Evolutionary conservation across 1,139 yeast genomes (phyloP), one percentile per base, ranked within the genome.

Genomic region (Protomyces macrosporus): DNA sequence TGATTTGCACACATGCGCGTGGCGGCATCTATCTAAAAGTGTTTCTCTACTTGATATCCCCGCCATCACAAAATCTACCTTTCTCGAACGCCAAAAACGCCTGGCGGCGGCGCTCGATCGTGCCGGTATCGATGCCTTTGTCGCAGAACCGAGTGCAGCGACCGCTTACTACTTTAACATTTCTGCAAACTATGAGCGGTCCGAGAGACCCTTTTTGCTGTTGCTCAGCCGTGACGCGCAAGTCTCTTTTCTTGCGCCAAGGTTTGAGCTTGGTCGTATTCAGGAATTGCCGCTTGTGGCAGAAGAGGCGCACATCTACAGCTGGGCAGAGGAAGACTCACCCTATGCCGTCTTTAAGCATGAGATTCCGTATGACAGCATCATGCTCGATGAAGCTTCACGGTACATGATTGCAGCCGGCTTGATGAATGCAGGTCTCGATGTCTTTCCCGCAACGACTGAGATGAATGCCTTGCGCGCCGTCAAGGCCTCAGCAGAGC

Each of bases 341-440:
- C 65, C 65, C 6, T 62, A 52, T 37, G 42, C 23, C 32, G 58
- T 58, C 9, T 45, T 62, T n/a, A 36, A 23, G 7, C 32, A 52
- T 37, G 42, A 34, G 10, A 33, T 37, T 12, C 37, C 37, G 12
- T 23, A 42, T 9, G 16, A 23, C 7, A 51, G 42, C 12, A 42
- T 62, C 45, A 57, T 57, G 62, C 55, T 62, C 3, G 65, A 62
- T 42, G 62, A 58, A 10, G 45, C 42, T 5, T 50, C 53, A 12
- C 53, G 65, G 14, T 51, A 56, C 54, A 54, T 62, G 51, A 52
- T 62, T 16, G 54, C 63, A n/a, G 50, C 48, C 6, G 65, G 65
- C 4, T 35, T 62, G 34, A 34, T 39, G 37, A n/a, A 42, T 33
- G 45, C 16, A 1, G 65, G 60, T 35, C 14, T 30, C 32, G 45